Evolutionary conservation across 768 basidiomycete genomes (phyloP).

Genomic region (Mycena galericulata): DNA sequence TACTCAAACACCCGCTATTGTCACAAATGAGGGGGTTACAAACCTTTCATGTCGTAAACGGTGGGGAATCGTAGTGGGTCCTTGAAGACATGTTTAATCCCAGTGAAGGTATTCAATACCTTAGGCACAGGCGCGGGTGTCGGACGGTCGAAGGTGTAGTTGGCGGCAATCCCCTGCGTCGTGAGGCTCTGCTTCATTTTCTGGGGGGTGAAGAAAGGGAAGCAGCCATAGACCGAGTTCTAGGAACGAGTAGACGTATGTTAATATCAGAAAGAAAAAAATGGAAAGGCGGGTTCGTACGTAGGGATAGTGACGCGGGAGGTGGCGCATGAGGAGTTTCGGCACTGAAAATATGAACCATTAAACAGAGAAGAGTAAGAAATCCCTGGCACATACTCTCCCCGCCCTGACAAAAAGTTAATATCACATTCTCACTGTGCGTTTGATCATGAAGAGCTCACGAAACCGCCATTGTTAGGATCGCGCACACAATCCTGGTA

Average conservation of each 20-base stretch:
- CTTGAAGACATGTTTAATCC: constrained; percentile 47
- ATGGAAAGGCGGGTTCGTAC: constrained; percentile 33
- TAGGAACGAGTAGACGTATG: constrained; percentile 56
- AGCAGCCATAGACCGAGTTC: constrained; percentile 69
- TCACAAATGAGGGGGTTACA: neutral
- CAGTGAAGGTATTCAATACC: constrained; percentile 47
- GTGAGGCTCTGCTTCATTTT: constrained; percentile 54
- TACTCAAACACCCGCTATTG: too few species aligned
- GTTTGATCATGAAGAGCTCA: neutral
- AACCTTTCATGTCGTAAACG: constrained; percentile 44
- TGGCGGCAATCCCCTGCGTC: constrained; percentile 49
- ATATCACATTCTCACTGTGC: neutral
- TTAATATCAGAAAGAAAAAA: constrained; percentile 30
- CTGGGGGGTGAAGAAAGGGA: constrained; percentile 74
- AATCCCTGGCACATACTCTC: constrained; percentile 41
- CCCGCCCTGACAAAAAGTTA: constrained; percentile 40
- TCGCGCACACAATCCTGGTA: constrained; percentile 61
- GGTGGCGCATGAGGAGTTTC: constrained; percentile 58
- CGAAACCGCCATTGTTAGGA: constrained; percentile 51
- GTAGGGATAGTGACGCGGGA: constrained; percentile 55
- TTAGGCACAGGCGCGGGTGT: constrained; percentile 41
- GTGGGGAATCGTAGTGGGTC: constrained; percentile 45
- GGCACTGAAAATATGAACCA: constrained; percentile 45
- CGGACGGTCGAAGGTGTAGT: constrained; percentile 59
- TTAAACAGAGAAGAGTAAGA: neutral